Percentiles rank a stretch among this genome's conserved stretches.
Evolutionary conservation across 495 filamentous ascomycete genomes (phyloP).

Genomic region (Penicillium cinerascens): DNA sequence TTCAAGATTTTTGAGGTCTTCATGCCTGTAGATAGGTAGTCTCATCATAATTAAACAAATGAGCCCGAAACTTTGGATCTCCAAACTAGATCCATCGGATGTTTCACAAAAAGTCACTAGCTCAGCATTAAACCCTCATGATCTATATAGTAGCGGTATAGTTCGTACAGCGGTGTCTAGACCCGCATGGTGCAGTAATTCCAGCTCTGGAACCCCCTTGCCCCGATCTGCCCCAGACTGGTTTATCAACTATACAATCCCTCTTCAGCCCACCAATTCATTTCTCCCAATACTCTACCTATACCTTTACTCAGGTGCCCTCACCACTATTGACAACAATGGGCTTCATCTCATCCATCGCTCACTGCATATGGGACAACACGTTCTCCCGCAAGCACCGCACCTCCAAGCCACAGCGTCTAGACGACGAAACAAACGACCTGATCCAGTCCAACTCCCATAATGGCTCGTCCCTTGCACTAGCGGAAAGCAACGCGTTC

Average conservation of each 20-base stretch:
- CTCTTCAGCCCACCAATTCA: slow-evolving; percentile 2
- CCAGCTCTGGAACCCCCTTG: slow-evolving; percentile 10
- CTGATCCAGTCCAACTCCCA: slow-evolving; percentile 21
- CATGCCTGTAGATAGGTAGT: background rate
- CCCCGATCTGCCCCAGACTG: slow-evolving; percentile 8
- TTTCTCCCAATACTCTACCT: background rate
- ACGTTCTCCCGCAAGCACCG: slow-evolving; percentile 17
- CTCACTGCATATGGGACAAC: slow-evolving; percentile 16
- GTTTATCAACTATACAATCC: slow-evolving; percentile 13
- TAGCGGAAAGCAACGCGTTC: slow-evolving; percentile 14
- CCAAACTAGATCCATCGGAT: background rate
- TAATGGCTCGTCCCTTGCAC: slow-evolving; percentile 4
- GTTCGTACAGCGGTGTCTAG: background rate
- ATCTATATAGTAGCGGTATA: background rate
- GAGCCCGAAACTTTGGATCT: background rate
- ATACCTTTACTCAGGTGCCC: background rate
- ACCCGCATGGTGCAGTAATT: slow-evolving; percentile 6
- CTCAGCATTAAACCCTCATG: background rate
- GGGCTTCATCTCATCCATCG: slow-evolving; percentile 22
- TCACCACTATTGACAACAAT: slow-evolving; percentile 3
- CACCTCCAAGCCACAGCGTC: slow-evolving; percentile 11
- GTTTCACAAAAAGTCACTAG: background rate
- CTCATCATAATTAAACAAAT: background rate
- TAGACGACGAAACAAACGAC: slow-evolving; percentile 23
- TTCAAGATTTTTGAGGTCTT: background rate